Percentiles rank a stretch among this genome's conserved stretches.
Evolutionary conservation across 257 asterid genomes (phyloP).

Genomic region (Salvia rosmarinus): DNA sequence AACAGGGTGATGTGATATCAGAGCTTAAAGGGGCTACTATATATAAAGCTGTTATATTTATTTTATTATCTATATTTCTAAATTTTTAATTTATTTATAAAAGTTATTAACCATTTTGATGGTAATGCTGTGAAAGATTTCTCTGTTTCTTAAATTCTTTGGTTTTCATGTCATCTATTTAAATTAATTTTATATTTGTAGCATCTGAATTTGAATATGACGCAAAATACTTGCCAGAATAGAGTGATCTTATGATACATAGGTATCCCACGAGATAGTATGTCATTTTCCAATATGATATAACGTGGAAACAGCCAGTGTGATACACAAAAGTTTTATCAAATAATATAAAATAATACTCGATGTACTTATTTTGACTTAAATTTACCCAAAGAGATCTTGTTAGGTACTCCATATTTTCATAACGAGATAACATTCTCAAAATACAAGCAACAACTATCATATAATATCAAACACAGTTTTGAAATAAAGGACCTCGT

Average conservation of each 20-base stretch:
- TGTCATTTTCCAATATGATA: no score
- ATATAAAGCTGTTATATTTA: not conserved
- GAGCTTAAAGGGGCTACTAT: conserved; percentile 27
- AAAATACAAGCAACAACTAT: no score
- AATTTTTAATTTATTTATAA: not conserved
- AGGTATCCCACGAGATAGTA: no score
- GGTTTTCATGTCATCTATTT: not conserved
- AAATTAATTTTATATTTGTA: not conserved
- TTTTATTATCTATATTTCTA: not conserved
- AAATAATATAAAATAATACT: no score
- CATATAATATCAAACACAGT: not conserved
- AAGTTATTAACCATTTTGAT: not conserved
- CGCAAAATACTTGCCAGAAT: no score
- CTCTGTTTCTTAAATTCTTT: not conserved
- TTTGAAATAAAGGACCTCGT: not conserved
- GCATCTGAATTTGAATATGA: no score
- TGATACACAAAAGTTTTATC: no score
- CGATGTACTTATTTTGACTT: not conserved
- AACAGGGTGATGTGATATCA: conserved; percentile 39
- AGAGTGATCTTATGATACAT: no score
- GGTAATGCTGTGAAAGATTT: not conserved
- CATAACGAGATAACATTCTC: no score
- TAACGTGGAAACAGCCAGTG: no score
- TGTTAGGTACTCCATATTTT: no score
- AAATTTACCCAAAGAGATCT: no score